Evolutionary conservation across 2,329 filamentous ascomycete genomes (phyloP).

Genomic region (Colletotrichum chrysophilum): DNA sequence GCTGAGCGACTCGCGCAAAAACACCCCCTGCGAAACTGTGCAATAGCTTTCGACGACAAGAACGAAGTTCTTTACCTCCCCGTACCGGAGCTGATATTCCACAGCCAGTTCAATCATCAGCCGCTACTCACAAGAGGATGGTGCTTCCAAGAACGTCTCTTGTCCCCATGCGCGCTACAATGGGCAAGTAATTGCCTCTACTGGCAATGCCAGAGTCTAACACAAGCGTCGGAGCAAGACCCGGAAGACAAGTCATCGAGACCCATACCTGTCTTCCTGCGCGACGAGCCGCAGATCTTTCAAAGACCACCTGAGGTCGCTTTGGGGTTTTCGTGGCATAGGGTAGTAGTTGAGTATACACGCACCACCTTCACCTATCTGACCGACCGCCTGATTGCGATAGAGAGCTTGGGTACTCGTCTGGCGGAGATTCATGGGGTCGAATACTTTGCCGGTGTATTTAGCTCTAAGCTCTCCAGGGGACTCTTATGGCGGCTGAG

Average conservation of each 20-base stretch:
- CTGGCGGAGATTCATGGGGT: accelerated
- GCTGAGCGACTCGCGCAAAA: too few species aligned
- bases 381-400: not conserved
- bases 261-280: accelerated
- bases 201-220: not conserved
- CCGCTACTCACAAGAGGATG: not conserved
- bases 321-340: too few species aligned
- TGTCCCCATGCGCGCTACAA: not conserved
- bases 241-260: not conserved
- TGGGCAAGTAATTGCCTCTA: not conserved
- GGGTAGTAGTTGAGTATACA: accelerated
- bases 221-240: not conserved
- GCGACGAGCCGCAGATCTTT: not conserved
- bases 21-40: too few species aligned
- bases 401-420: accelerated
- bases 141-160: not conserved
- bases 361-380: accelerated
- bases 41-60: not conserved
- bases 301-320: too few species aligned
- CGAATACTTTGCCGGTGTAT: not conserved
- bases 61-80: not conserved
- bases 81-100: not conserved
- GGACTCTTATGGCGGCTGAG: accelerated
- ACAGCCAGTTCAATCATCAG: not conserved
- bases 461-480: accelerated